These are phyloP conservation scores for Globisporangium emineosum DNA, from an alignment of 352 stramenopile genomes.

Conservation along the genomic window DNA sequence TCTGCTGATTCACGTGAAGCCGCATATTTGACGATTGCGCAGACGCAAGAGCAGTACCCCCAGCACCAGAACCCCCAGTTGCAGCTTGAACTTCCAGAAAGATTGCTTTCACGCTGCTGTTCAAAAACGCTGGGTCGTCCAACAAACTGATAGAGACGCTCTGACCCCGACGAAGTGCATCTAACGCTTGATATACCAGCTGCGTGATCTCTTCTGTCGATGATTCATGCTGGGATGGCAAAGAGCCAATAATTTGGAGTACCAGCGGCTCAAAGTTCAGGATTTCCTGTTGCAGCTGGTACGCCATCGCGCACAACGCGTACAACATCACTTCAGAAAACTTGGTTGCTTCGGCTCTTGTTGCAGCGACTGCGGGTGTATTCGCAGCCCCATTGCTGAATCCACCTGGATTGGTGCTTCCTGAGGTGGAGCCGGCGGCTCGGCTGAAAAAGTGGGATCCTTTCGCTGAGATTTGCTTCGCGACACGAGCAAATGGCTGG, in stretches of 20 bases:
- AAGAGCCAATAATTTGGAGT: conserved; percentile 51
- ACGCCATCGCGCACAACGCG: conserved; percentile 63
- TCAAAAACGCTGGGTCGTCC: conserved; percentile 49
- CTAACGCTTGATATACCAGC: conserved; percentile 48
- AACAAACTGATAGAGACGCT: conserved; percentile 47
- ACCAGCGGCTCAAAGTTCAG: conserved; percentile 74
- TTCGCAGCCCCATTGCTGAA: conserved; percentile 15
- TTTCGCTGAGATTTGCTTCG: conserved; percentile 71
- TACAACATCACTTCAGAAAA: conserved; percentile 82
- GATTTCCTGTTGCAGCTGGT: conserved; percentile 71
- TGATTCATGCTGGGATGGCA: conserved; percentile 44
- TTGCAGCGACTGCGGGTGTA: conserved; percentile 44
- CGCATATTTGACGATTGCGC: conserved; percentile 51
- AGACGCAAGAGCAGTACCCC: conserved; percentile 27
- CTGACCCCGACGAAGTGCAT: conserved; percentile 45
- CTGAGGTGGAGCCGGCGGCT: conserved; percentile 25
- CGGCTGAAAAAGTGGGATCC: conserved; percentile 63
- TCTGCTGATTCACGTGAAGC: conserved; percentile 92
- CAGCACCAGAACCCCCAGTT: conserved; percentile 17
- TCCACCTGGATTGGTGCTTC: conserved; percentile 10
- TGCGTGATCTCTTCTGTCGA: conserved; percentile 45
- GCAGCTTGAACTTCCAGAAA: conserved; percentile 31
- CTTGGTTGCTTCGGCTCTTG: conserved; percentile 58
- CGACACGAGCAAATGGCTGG: conserved; percentile 65
- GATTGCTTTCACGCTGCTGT: conserved; percentile 38